phyloP scores from a whole-genome alignment of 176 grass and related monocot genomes.

The Musa troglodytarum region DNA sequence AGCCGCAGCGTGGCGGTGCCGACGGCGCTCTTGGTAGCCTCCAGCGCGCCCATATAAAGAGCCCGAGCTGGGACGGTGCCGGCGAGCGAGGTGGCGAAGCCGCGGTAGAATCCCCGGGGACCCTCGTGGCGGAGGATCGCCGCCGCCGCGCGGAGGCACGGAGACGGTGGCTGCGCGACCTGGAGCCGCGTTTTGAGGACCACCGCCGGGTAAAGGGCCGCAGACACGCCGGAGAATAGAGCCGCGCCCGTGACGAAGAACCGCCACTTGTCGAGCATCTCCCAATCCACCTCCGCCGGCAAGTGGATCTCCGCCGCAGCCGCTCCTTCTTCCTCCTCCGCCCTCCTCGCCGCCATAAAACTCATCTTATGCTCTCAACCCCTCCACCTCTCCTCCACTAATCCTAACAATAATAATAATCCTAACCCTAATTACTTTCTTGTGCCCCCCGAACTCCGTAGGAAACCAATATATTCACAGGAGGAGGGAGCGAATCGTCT shows the following conservation, averaged over 20 bases:
- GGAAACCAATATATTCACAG: too few species aligned
- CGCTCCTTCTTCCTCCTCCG: conserved; percentile 31
- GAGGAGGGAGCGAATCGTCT: too few species aligned
- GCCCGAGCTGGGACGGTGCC: conserved; percentile 81
- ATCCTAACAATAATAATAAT: too few species aligned
- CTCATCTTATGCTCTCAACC: conserved; percentile 26
- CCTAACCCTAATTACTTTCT: too few species aligned
- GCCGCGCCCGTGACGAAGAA: conserved; percentile 79
- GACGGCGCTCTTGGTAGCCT: conserved; percentile 78
- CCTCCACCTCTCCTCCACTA: too few species aligned
- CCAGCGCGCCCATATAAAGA: conserved; percentile 87
- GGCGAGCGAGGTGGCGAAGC: conserved; percentile 72
- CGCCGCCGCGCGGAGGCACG: conserved; percentile 7
- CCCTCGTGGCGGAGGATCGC: conserved; percentile 72
- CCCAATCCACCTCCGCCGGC: conserved; percentile 88
- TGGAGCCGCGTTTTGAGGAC: conserved; percentile 87
- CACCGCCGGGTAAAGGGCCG: conserved; percentile 75
- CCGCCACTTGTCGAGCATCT: conserved; percentile 94
- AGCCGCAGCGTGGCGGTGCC: conserved; percentile 44
- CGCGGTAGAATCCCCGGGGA: conserved; percentile 62
- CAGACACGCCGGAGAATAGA: conserved; percentile 84
- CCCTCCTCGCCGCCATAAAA: conserved; percentile 37
- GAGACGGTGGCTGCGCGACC: conserved; percentile 34
- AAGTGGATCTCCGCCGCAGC: conserved; percentile 16
- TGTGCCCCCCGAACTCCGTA: too few species aligned